Evolutionary conservation across 2,329 filamentous ascomycete genomes (phyloP).

Genomic region (Fusarium lateritium): DNA sequence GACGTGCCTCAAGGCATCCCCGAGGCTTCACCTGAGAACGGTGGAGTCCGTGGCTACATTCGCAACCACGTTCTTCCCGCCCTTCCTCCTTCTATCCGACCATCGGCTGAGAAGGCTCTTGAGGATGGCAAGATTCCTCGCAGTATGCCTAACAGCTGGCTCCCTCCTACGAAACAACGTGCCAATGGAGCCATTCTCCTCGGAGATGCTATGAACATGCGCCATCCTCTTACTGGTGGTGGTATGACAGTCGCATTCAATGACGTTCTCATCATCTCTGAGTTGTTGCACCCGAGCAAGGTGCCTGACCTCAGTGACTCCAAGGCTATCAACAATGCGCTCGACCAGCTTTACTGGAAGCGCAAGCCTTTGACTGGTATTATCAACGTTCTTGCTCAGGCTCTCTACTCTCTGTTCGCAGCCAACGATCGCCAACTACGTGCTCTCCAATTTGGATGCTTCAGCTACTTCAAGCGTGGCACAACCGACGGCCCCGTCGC

Average conservation of each 20-base stretch:
- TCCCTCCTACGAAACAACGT: constrained; percentile 78
- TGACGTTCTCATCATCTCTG: constrained; percentile 84
- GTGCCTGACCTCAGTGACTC: constrained; percentile 80
- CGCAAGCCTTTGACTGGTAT: constrained; percentile 87
- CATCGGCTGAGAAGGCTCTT: constrained; percentile 82
- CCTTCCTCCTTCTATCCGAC: constrained; percentile 79
- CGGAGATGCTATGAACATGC: constrained; percentile 98
- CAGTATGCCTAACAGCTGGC: constrained; percentile 96
- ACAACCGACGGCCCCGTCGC: constrained; percentile 84
- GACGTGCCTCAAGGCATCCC: constrained; percentile 86
- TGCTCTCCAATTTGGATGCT: constrained; percentile 90
- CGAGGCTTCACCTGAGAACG: constrained; percentile 78
- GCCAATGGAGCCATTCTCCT: constrained; percentile 80
- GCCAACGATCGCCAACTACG: constrained; percentile 84
- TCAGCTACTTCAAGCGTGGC: constrained; percentile 87
- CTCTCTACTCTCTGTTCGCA: constrained; percentile 91
- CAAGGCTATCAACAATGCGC: constrained; percentile 74
- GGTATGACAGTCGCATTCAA: constrained; percentile 99
- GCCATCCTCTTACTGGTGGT: constrained; percentile 96
- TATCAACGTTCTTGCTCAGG: constrained; percentile 98
- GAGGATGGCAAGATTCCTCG: constrained; percentile 81
- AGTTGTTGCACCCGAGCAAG: constrained; percentile 77
- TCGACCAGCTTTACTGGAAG: constrained; percentile 86
- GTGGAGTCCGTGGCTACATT: constrained; percentile 89
- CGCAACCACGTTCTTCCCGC: constrained; percentile 83